Evolutionary conservation across 2,329 filamentous ascomycete genomes (phyloP), one percentile per base, ranked within the genome.

Genomic region (Penicillium sp.): DNA sequence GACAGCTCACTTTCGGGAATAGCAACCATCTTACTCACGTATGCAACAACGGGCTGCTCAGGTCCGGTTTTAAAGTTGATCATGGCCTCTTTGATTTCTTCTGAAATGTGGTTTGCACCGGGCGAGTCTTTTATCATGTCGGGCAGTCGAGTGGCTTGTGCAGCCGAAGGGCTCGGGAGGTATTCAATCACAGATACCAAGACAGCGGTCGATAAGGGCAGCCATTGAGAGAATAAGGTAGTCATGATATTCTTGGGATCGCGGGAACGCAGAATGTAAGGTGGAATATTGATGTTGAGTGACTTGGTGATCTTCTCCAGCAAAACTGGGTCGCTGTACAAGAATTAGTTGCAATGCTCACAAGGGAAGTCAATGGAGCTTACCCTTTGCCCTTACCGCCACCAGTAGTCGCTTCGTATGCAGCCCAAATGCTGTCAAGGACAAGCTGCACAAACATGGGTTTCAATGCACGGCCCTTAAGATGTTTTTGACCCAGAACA

Each of bases 361-460:
- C 8, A 2, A 24, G 8, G 4, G 46, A 18, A 4, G 36, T 24
- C 54, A 52, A 53, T 68, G 70, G 70, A 78, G 16, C 82, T 71
- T 78, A 87, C 84, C 91, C 91, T 72, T 88, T 94, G 58, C 88
- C 89, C 58, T 86, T 86, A 58, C 87, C 87, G 45, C 89, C 88
- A 39, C 91, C 91, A 4, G 85, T 88, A 0, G 93, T 96, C 39
- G 92, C 93, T 64, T 92, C 85, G 69, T 99, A 99, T 9, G 94
- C 89, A 24, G 92, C 91, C 94, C 94, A 99, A 50, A 99, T 87
- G 54, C 91, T 93, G 62, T 97, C 94, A 49, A 99, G 80, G 6
- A 99, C 94, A 45, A 99, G 79, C 70, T 97, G 94, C 13, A 97
- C 94, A 71, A 99, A 99, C 83, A 99, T 90, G 8, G 94, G 94